A percentile compares a stretch with the other conserved stretches of the same genome.
Evolutionary conservation across 2,329 filamentous ascomycete species (phyloP).

Genomic region (Fusarium nisikadoi): DNA sequence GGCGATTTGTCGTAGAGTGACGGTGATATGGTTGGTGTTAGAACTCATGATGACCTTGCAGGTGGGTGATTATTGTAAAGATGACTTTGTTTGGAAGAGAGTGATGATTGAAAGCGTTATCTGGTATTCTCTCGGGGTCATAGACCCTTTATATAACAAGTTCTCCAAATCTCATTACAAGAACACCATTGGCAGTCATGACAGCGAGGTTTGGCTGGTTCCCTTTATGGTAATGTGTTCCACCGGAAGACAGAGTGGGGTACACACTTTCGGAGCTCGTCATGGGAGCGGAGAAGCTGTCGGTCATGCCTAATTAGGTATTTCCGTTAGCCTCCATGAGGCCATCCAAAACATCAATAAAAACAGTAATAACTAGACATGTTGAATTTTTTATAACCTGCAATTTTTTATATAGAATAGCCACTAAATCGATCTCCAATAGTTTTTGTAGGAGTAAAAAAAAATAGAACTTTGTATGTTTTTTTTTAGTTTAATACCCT

Average conservation of each 20-base stretch:
- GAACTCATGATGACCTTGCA: not conserved
- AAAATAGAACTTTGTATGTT: too few species aligned
- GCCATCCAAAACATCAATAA: too few species aligned
- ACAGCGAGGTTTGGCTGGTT: accelerated
- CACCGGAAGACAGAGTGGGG: not conserved
- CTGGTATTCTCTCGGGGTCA: accelerated
- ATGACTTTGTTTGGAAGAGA: accelerated
- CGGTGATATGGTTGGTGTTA: slow-evolving; percentile 41
- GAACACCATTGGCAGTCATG: not conserved
- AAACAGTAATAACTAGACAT: accelerated
- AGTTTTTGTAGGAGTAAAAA: too few species aligned
- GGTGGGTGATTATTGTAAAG: accelerated
- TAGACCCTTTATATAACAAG: accelerated
- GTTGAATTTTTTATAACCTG: accelerated
- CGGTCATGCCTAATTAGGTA: too few species aligned
- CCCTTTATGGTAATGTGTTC: not conserved
- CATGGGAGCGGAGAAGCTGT: too few species aligned
- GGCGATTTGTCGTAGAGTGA: slow-evolving; percentile 60
- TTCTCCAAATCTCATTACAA: not conserved
- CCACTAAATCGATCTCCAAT: too few species aligned
- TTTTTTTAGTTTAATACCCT: accelerated
- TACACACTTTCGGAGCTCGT: too few species aligned
- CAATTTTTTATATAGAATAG: accelerated
- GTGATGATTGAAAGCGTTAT: accelerated
- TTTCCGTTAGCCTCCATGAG: too few species aligned